phyloP scores from a whole-genome alignment of 164 flowering plant species.

The Litsea cubeba region DNA sequence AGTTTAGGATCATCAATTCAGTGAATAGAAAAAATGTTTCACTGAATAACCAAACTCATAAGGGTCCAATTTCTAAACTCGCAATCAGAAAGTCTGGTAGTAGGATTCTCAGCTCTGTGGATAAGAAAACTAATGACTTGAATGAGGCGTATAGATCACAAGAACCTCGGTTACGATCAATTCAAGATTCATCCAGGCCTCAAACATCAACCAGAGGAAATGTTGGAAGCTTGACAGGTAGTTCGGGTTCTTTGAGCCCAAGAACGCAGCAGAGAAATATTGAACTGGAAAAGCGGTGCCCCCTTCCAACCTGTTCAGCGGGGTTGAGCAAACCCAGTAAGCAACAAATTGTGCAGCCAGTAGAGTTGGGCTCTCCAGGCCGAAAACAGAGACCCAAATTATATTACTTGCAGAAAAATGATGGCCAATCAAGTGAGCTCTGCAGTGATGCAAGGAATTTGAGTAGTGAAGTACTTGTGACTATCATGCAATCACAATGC shows the following conservation, averaged over 20 bases:
- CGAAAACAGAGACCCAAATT: neutral
- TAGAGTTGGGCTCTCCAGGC: neutral
- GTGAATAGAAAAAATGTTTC: conserved; percentile 17
- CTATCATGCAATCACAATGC: neutral
- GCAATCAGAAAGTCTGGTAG: conserved; percentile 18
- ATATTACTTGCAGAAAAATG: neutral
- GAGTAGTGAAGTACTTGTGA: too few relatives aligned
- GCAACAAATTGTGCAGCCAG: neutral
- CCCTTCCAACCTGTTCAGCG: conserved; percentile 43
- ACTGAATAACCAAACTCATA: conserved; percentile 20
- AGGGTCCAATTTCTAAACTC: conserved; percentile 29
- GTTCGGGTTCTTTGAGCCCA: conserved; percentile 61
- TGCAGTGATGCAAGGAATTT: neutral
- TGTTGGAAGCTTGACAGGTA: neutral
- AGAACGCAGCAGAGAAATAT: conserved; percentile 64
- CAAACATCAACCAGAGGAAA: conserved; percentile 38
- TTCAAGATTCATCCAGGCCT: conserved; percentile 28
- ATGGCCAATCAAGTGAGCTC: neutral
- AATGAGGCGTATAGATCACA: conserved; percentile 9
- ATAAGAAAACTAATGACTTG: conserved; percentile 36
- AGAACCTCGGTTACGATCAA: conserved; percentile 16
- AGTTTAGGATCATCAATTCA: conserved; percentile 10
- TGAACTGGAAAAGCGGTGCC: conserved; percentile 58
- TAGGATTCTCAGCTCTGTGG: conserved; percentile 21
- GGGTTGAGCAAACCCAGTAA: neutral